These are phyloP conservation scores for Fusarium chlamydosporum DNA, from an alignment of 2,329 filamentous ascomycete species.

Conservation along the genomic window DNA sequence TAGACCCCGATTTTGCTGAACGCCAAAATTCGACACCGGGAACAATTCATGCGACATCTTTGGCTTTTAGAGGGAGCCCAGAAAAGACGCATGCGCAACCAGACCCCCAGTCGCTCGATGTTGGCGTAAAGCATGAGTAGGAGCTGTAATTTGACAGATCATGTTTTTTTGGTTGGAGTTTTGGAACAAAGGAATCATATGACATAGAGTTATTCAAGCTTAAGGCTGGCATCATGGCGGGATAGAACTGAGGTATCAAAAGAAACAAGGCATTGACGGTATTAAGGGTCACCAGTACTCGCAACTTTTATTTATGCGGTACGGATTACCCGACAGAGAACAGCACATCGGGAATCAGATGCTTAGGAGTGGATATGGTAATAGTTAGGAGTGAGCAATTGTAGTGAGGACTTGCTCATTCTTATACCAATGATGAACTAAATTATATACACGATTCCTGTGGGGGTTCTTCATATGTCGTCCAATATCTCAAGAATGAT, in stretches of 20 bases:
- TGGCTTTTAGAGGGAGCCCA: conserved; percentile 73
- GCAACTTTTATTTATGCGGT: neutral
- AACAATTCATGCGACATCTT: conserved; percentile 59
- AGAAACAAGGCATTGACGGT: conserved; percentile 20
- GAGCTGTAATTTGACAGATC: conserved; percentile 28
- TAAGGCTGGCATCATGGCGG: conserved; percentile 37
- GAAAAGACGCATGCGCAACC: conserved; percentile 65
- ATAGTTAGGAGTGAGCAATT: neutral
- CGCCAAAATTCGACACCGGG: conserved; percentile 51
- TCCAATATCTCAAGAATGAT: neutral
- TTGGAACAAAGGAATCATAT: conserved; percentile 38
- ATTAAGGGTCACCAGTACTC: neutral
- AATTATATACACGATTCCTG: conserved; percentile 19
- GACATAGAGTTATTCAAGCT: conserved; percentile 43
- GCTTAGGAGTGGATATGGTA: conserved; percentile 2
- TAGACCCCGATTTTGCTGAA: conserved; percentile 17
- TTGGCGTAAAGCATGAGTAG: conserved; percentile 52
- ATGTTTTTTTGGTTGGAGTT: conserved; percentile 48
- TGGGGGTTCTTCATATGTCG: neutral
- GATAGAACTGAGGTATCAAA: conserved; percentile 43
- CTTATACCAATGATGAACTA: conserved; percentile 29
- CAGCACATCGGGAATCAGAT: neutral
- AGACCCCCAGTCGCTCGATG: conserved; percentile 52
- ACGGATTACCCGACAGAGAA: conserved; percentile 18
- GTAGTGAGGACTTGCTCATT: conserved; percentile 17